Evolutionary conservation across 1,284 basidiomycete species (phyloP).

Genomic region (Leccinum solheimii): DNA sequence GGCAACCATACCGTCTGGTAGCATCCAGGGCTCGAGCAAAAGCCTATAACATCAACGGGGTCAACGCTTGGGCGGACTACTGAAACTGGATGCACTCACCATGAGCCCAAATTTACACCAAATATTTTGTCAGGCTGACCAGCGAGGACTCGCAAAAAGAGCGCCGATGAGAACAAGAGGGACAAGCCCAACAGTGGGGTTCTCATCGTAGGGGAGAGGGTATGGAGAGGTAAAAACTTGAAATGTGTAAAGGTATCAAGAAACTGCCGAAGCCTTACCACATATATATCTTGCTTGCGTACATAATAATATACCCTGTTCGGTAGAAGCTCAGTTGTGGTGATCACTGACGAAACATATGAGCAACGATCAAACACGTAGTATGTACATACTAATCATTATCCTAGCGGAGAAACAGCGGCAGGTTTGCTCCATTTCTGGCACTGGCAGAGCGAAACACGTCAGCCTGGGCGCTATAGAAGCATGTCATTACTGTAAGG

Average conservation of each 20-base stretch:
- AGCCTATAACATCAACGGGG: conserved; percentile 38
- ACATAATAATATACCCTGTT: neutral
- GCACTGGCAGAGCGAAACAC: too few species aligned
- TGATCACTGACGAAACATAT: neutral
- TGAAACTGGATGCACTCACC: conserved; percentile 30
- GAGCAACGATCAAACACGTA: neutral
- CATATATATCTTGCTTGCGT: neutral
- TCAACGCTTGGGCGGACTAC: neutral
- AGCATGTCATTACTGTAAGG: too few species aligned
- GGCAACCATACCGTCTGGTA: conserved; percentile 42
- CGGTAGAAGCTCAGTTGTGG: neutral
- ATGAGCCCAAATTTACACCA: conserved; percentile 54
- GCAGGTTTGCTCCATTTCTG: neutral
- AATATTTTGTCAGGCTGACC: conserved; percentile 43
- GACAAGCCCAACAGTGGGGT: conserved; percentile 14
- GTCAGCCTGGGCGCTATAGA: too few species aligned
- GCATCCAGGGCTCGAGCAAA: conserved; percentile 59
- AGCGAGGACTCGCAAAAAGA: conserved; percentile 21
- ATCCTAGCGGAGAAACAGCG: neutral
- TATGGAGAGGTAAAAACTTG: neutral
- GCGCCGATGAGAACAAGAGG: conserved; percentile 18
- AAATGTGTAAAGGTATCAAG: neutral
- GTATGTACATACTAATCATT: neutral
- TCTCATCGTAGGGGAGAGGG: conserved; percentile 21
- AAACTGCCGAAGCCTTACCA: neutral